Evolutionary conservation across 306 rosid genomes (phyloP), one percentile per base, ranked within the genome.

Genomic region (Citrullus amarus): DNA sequence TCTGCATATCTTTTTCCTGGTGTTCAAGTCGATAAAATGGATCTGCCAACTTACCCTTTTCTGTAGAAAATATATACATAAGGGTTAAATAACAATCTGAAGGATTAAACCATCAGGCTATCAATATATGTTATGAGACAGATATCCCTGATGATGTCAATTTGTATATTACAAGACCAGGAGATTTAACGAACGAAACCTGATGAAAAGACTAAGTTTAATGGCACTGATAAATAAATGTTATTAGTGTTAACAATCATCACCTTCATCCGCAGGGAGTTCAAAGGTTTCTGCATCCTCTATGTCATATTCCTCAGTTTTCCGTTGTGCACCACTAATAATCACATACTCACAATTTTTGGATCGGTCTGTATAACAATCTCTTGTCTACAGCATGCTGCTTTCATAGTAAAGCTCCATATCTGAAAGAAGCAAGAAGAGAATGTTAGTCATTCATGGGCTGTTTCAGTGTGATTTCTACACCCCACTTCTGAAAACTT

Each of bases 11-110:
- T 77, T 84, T 84, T 79, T 90, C 98, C 84, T 91, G 93, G 84
- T 93, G 98, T 84, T 93, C 97, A 77, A 93, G 98, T 65, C 92
- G 92, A 78, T 90, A 93, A 90, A 93, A 93, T 79, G 98, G 98
- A 90, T 93, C 98, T 2, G 91, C 88, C n/a, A 93, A 93, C 86
- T 87, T 90, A 38, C 96, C 97, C 66, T 81, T 88, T 84, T 91
- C 98, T 93, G 85, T 6, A 82, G 76, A 18, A 46, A 44, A 41
- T 8, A 69, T 16, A 48, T 72, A 28, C 8, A 50, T 28, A 50
- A 7, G 22, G 60, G n/a, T 70, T 50, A 11, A 28, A 16, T 2
- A 71, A 61, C 72, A 53, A 8, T 34, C 14, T 39, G 36, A 56
- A 20, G 38, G 32, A 59, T n/a, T 55, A 76, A 39, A 18, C 41